Evolutionary conservation across 1,139 yeast species (phyloP).

Genomic region (Williopsis jadinii): DNA sequence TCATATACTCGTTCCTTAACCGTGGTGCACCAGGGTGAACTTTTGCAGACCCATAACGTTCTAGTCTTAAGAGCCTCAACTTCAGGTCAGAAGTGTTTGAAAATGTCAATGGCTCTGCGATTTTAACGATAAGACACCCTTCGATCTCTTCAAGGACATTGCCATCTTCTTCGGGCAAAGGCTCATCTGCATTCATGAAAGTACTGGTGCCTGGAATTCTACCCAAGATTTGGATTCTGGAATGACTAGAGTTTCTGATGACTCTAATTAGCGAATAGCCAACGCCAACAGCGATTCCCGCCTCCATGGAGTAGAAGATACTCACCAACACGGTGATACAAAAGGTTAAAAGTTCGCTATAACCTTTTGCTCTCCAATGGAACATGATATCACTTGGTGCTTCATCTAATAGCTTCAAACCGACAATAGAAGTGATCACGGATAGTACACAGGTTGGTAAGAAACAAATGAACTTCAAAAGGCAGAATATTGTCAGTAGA

Average conservation of each 20-base stretch:
- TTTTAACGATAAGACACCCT: conserved; percentile 78
- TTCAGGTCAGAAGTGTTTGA: conserved; percentile 84
- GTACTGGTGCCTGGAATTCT: conserved; percentile 71
- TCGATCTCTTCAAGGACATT: conserved; percentile 59
- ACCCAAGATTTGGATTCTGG: conserved; percentile 85
- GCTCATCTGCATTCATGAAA: conserved; percentile 71
- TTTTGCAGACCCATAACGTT: conserved; percentile 73
- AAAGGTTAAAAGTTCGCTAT: conserved; percentile 70
- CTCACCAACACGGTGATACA: conserved; percentile 67
- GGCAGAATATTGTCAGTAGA: conserved; percentile 51
- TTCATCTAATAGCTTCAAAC: conserved; percentile 73
- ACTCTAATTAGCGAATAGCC: conserved; percentile 74
- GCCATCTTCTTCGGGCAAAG: conserved; percentile 21
- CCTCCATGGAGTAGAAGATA: conserved; percentile 75
- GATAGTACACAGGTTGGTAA: conserved; percentile 80
- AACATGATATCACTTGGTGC: conserved; percentile 76
- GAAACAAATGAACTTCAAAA: conserved; percentile 59
- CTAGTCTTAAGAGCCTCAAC: conserved; percentile 68
- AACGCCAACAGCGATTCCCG: conserved; percentile 84
- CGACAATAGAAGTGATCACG: conserved; percentile 76
- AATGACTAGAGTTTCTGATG: conserved; percentile 76
- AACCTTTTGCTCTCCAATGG: conserved; percentile 70
- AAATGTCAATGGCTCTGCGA: conserved; percentile 91
- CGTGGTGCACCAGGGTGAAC: conserved; percentile 80
- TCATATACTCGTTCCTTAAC: conserved; percentile 44